phyloP scores from a whole-genome alignment of 2,329 filamentous ascomycete genomes.

The Samsoniella hepiali region DNA sequence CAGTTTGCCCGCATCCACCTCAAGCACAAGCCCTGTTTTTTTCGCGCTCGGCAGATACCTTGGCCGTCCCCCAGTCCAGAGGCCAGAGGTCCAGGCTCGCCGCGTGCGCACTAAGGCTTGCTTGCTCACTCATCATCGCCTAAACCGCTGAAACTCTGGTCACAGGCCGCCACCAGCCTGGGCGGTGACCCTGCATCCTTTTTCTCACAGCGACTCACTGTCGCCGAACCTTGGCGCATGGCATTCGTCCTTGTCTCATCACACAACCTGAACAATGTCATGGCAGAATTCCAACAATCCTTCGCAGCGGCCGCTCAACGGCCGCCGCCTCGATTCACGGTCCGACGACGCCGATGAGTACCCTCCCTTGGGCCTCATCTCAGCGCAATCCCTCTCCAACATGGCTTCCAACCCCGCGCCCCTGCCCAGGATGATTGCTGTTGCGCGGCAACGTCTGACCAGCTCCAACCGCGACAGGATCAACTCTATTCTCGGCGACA shows the following conservation, averaged over 20 bases:
- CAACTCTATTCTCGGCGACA: conserved; percentile 11
- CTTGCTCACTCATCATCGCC: conserved; percentile 7
- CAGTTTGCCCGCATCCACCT: background rate
- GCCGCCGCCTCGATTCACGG: background rate
- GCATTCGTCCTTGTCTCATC: background rate
- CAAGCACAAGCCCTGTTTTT: background rate
- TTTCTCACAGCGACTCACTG: background rate
- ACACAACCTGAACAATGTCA: conserved; percentile 5
- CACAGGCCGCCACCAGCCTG: background rate
- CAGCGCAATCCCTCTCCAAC: background rate
- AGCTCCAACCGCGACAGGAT: conserved; percentile 9
- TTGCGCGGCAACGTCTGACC: conserved; percentile 1
- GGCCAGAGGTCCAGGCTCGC: background rate
- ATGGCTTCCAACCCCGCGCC: background rate
- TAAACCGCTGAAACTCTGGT: background rate
- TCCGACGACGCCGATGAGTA: conserved; percentile 1
- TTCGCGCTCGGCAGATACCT: background rate
- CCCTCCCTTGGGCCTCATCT: background rate
- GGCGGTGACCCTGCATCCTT: background rate
- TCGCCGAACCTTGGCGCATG: background rate
- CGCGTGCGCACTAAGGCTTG: background rate
- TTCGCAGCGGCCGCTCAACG: background rate
- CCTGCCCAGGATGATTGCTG: conserved; percentile 1
- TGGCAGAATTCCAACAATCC: conserved; percentile 14
- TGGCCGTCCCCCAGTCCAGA: background rate